Evolutionary conservation across 441 rosid genomes (phyloP).

Genomic region (Croton laevigatus): DNA sequence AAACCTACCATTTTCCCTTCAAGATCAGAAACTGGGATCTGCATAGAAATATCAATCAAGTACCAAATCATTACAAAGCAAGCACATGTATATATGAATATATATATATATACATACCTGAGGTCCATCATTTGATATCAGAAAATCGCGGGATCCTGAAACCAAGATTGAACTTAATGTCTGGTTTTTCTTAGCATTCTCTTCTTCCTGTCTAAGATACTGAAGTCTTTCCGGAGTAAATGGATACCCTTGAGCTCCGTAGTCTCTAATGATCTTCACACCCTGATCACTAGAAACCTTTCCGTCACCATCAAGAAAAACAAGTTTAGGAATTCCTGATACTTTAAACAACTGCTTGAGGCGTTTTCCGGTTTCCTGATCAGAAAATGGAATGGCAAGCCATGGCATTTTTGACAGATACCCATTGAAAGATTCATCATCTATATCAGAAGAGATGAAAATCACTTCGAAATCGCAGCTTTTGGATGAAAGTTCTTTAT

Average conservation of each 20-base stretch:
- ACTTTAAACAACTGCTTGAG: constrained; percentile 33
- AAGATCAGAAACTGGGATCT: constrained; percentile 35
- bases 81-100: no score
- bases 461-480: constrained; percentile 32
- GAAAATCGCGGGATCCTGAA: constrained; percentile 32
- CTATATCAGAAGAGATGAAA: constrained; percentile 34
- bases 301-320: constrained; percentile 30
- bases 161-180: constrained; percentile 32
- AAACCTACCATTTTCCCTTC: constrained; percentile 43
- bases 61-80: neutral
- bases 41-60: neutral
- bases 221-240: constrained; percentile 28
- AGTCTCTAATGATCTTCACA: constrained; percentile 25
- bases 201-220: constrained; percentile 33
- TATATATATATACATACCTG: constrained; percentile 20
- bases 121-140: constrained; percentile 32
- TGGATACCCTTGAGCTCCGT: constrained; percentile 39
- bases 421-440: constrained; percentile 28
- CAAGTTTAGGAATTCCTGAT: constrained; percentile 34
- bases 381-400: constrained; percentile 45
- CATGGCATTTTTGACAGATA: constrained; percentile 45
- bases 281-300: constrained; percentile 25
- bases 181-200: constrained; percentile 37
- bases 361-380: constrained; percentile 16
- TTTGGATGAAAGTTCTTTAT: constrained; percentile 25